Base-by-base conservation (phyloP, 495 filamentous ascomycete genomes). In the Tuber indicum region DNA sequence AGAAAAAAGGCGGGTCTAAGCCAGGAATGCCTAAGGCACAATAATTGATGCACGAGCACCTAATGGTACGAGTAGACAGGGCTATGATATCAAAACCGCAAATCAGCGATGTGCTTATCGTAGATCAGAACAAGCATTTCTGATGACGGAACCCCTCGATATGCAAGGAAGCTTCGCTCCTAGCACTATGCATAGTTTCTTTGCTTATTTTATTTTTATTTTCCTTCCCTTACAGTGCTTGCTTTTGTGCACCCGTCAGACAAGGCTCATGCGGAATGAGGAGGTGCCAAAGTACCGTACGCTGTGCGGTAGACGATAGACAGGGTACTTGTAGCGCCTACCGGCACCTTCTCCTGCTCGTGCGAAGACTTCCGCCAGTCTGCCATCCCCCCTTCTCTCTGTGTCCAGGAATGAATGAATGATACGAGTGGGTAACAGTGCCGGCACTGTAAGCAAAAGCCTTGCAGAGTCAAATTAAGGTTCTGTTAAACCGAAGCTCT, bases 241-340 rank as follows among this genome's bases (percentile, higher is more conserved):
- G 75, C 66, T 58, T 79, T 76, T 75, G 76, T 78, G 32, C 47
- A 36, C 58, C 26, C 26, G 26, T 77, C 72, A 72, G 58, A 74
- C 77, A 36, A 5, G 26, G 14, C 58, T 26, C 58, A 32, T 66
- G 26, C 14, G 58, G 58, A 66, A 66, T 66, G 58, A 19, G 58
- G 32, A 26, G 26, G 26, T 58, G 52, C 23, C 23, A 26, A 58
- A 0, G n/a, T 62, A 62, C 52, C 2, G 52, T 62, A 62, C 58
- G 10, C 36, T 36, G 58, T 66, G 26, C 26, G 16, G 26, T 1
- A 3, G 32, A 32, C 32, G 32, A 32, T 32, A 32, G 32, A 32
- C 32, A 32, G 1, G 32, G 32, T 32, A 1, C 32, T 32, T 32
- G 58, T 26, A 66, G 14, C 26, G 12, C 58, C 58, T 19, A 66